A percentile compares a stretch with the other conserved stretches of the same genome.
Evolutionary conservation across 2,329 filamentous ascomycete species (phyloP).

Genomic region (Calonectria honghensis): DNA sequence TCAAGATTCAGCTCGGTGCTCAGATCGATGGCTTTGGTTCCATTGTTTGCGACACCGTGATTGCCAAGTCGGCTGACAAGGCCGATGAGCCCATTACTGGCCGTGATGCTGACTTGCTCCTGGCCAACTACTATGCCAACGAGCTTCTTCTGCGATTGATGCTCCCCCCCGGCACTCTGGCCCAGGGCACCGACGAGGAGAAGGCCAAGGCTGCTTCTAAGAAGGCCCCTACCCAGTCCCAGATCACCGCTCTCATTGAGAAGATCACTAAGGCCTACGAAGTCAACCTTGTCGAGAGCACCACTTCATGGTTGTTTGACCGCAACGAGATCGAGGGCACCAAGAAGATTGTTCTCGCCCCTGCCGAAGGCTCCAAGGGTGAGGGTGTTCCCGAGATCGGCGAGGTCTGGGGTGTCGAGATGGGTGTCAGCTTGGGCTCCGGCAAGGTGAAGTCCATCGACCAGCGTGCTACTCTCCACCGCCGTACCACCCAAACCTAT

Average conservation of each 20-base stretch:
- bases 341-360: conserved; percentile 97
- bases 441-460: conserved; percentile 96
- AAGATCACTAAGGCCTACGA: conserved; percentile 94
- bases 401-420: conserved; percentile 98
- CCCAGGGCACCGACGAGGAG: conserved; percentile 91
- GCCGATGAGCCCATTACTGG: conserved; percentile 80
- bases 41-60: conserved; percentile 94
- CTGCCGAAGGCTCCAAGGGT: conserved; percentile 90
- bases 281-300: conserved; percentile 96
- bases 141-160: conserved; percentile 94
- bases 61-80: conserved; percentile 79
- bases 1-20: conserved; percentile 99
- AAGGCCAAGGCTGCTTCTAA: conserved; percentile 91
- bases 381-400: conserved; percentile 91
- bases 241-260: conserved; percentile 91
- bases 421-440: conserved; percentile 91
- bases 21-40: conserved; percentile 98
- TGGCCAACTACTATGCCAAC: conserved; percentile 96
- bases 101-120: conserved; percentile 88
- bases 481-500: conserved; percentile 93
- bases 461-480: conserved; percentile 92
- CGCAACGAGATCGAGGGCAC: conserved; percentile 97
- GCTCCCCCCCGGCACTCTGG: conserved; percentile 90
- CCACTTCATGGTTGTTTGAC: conserved; percentile 96
- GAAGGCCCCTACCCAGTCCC: conserved; percentile 88